Base-by-base conservation (phyloP, 2,329 filamentous ascomycete genomes). In the Ophiostoma sp. region DNA sequence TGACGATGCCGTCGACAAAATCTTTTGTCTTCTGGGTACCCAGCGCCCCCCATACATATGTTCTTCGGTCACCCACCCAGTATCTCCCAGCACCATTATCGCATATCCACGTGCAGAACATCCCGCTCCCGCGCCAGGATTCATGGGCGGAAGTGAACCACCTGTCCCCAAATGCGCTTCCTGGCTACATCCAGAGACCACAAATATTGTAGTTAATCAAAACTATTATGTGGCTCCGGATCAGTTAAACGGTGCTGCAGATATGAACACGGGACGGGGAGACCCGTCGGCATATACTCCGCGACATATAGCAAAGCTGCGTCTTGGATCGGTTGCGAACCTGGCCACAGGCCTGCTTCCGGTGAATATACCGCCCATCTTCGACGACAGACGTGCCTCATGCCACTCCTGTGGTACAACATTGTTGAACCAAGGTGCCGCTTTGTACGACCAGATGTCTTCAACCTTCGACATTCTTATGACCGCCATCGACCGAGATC, bases 401-500 rank as follows among this genome's bases (percentile, higher is more conserved):
- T 85, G 84, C 81, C 83, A 86, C 59, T 78, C 78, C 15, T 80
- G 82, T 50, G 82, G 82, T 22, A 82, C 82, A 0, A 84, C 85
- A 76, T 80, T 87, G 33, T 78, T 85, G 57, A 83, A 83, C 75
- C 84, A 86, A 76, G 82, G 82, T 5, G 82, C 84, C 17, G 82
- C 83, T 6, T 80, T 89, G 22, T 89, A 85, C 77, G 88, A 92
- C 77, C 82, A 89, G 72, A 87, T 94, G 64, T 87, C 85, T 17
- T 84, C 84, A 3, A 89, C 89, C 70, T 87, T 95, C 74, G 87
- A 93, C 79, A 83, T 88, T 61, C 85, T 93, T 73, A 89, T 95
- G 79, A 93, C 92, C 0, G 85, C 87, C 36, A 94, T 95, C 72
- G 92, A 95, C 79, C 84, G 86, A 25, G 91, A 92, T 33, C 83